Base-by-base conservation (phyloP, 345 rosid species). In the Linum lewisii region DNA sequence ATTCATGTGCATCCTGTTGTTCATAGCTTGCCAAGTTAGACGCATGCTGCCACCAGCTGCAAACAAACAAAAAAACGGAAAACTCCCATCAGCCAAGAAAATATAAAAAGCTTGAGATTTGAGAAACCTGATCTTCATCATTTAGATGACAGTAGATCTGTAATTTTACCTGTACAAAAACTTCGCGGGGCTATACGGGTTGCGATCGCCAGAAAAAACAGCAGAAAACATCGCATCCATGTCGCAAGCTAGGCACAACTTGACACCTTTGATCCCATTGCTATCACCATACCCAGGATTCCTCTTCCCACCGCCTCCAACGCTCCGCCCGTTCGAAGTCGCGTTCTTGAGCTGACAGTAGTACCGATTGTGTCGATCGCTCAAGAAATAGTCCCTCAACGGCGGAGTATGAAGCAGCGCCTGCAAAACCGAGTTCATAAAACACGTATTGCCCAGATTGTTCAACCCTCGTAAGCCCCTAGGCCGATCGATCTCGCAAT, bases 21-120 rank as follows among this genome's bases (percentile, higher is more conserved):
- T 81, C 82, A 57, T 86, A 92, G 56, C 90, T 80, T 44, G 96
- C 96, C 75, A 84, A 72, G 80, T 81, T 79, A 9, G 81, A 73
- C 24, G 95, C 82, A 69, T 88, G 95, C 78, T 80, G 82, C 98
- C 98, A 92, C 98, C 98, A 92, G 78, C 98, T 92, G 77, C 77
- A 54, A 52, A 32, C 21, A 7, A 51, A 7, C 8, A 21, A 21
- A 47, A 47, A 20, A 52, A 32, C 8, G 1, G 20, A 64, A 45
- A 45, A 21, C 7, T 6, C 38, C 24, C 16, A 22, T 24, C 42
- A 10, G 15, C n/a, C 18, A 29, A n/a, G n/a, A n/a, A n/a, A n/a
- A n/a, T n/a, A n/a, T n/a, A n/a, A n/a, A n/a, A n/a, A n/a, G n/a
- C n/a, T n/a, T n/a, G n/a, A n/a, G n/a, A n/a, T n/a, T n/a, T n/a